Evolutionary conservation across 106 monocot species (phyloP), one percentile per base, ranked within the genome.

Genomic region (Agapanthus africanus): DNA sequence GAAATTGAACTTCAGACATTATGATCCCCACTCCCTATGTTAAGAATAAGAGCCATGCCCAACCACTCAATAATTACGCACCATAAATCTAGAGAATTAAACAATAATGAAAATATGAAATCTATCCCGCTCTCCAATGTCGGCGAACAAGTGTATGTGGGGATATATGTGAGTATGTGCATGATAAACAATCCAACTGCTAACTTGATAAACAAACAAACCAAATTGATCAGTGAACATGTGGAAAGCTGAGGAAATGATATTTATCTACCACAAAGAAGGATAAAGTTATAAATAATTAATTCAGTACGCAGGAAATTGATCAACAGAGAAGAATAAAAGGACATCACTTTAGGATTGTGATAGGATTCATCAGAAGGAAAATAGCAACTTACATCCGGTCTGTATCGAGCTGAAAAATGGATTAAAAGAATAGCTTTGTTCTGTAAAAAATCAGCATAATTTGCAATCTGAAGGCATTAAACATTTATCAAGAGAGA

Each of bases 361-460:
- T 30, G 2, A 57, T 57, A 57, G 0, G 10, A 11, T 15, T 30
- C 56, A 57, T 30, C 2, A 25, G 26, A 57, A 57, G 56, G 4
- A 44, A 44, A 30, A n/a, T n/a, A n/a, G n/a, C n/a, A n/a, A 19
- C 77, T 68, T 79, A 94, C 94, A 70, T 90, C 79, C 33, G 70
- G n/a, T 14, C 52, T 52, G 71, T 94, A 94, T 49, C 90, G 78
- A 72, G 94, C 94, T 37, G 94, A 94, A 76, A 94, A 94, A 80
- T 94, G 94, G 61, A 90, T 85, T 11, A 94, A 74, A 50, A 94
- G 71, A 51, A 94, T 87, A 13, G 90, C 94, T 74, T 90, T 94
- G 73, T 94, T 94, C 52, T 83, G 66, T 37, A 83, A 87, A 56
- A 59, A 87, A 27, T 87, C 82, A 11, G 78, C 84, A 76, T 77